A percentile compares a stretch with the other conserved stretches of the same genome.
phyloP scores from a whole-genome alignment of 2,329 filamentous ascomycete genomes.

The Dendryphion nanum region DNA sequence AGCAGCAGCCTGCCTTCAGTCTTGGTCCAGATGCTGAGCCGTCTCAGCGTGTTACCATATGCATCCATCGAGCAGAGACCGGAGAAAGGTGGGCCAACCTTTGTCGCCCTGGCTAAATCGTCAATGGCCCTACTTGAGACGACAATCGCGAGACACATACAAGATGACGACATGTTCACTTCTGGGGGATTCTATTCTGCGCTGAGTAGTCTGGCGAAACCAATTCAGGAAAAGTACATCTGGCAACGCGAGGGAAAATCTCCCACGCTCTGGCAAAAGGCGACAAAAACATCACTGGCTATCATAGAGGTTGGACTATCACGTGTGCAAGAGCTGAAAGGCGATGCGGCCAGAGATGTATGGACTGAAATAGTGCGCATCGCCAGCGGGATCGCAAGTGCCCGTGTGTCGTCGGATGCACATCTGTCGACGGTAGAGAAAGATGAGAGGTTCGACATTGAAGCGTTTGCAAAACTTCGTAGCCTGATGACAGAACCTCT shows the following conservation, averaged over 20 bases:
- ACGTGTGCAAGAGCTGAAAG: conserved; percentile 28
- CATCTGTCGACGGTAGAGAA: conserved; percentile 31
- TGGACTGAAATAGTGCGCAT: conserved; percentile 57
- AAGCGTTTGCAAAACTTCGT: conserved; percentile 67
- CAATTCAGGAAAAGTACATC: conserved; percentile 77
- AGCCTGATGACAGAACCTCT: conserved; percentile 72
- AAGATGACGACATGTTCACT: conserved; percentile 66
- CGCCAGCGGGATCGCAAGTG: conserved; percentile 38
- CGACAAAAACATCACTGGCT: conserved; percentile 67
- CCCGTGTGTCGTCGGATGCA: conserved; percentile 35
- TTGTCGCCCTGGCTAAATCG: conserved; percentile 83
- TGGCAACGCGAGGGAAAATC: conserved; percentile 72
- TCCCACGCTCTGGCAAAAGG: conserved; percentile 73
- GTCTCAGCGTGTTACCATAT: conserved; percentile 71
- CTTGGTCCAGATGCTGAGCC: conserved; percentile 67
- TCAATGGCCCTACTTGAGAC: conserved; percentile 69
- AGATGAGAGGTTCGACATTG: conserved; percentile 81
- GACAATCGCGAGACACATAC: conserved; percentile 59
- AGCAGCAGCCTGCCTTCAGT: conserved; percentile 63
- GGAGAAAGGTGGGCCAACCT: conserved; percentile 63
- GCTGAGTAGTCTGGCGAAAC: conserved; percentile 64
- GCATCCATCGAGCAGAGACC: conserved; percentile 23
- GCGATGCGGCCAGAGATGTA: conserved; percentile 50
- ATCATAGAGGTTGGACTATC: conserved; percentile 67
- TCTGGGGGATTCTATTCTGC: conserved; percentile 65